Evolutionary conservation across 1,284 basidiomycete species (phyloP).

Genomic region (Mycena citricolor): DNA sequence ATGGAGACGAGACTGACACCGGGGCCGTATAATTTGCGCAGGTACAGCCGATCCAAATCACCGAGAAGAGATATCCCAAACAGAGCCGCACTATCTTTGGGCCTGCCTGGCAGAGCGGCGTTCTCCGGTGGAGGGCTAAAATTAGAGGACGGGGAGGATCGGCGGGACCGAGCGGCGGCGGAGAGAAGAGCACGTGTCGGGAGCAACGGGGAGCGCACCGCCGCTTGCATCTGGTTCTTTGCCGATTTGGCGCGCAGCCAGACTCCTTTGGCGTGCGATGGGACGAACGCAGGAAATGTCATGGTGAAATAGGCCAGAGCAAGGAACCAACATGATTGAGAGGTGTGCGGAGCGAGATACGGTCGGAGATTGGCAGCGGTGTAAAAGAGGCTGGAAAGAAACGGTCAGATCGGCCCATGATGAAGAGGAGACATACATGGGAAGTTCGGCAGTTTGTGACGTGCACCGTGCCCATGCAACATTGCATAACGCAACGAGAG

Average conservation of each 20-base stretch:
- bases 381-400: constrained; percentile 44
- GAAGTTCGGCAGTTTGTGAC: constrained; percentile 30
- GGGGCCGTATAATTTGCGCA: constrained; percentile 35
- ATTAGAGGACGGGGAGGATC: constrained; percentile 25
- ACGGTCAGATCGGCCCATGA: constrained; percentile 1
- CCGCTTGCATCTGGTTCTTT: constrained; percentile 41
- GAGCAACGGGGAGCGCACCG: constrained; percentile 42
- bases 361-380: constrained; percentile 49
- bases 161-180: constrained; percentile 37
- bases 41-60: constrained; percentile 52
- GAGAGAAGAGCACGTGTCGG: constrained; percentile 40
- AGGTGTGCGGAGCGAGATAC: constrained; percentile 33
- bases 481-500: constrained; percentile 46
- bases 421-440: constrained; percentile 33
- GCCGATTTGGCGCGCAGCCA: constrained; percentile 46
- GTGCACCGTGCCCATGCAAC: constrained; percentile 43
- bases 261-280: constrained; percentile 33
- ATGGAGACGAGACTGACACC: constrained; percentile 38
- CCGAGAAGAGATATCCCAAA: constrained; percentile 55
- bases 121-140: constrained; percentile 7
- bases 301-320: constrained; percentile 54
- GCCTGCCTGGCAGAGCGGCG: constrained; percentile 23
- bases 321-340: constrained; percentile 43
- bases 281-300: constrained; percentile 46
- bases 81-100: constrained; percentile 38